Conservation (phyloP, 176 grass and related monocot genomes). For the Tillandsia leiboldiana region DNA sequence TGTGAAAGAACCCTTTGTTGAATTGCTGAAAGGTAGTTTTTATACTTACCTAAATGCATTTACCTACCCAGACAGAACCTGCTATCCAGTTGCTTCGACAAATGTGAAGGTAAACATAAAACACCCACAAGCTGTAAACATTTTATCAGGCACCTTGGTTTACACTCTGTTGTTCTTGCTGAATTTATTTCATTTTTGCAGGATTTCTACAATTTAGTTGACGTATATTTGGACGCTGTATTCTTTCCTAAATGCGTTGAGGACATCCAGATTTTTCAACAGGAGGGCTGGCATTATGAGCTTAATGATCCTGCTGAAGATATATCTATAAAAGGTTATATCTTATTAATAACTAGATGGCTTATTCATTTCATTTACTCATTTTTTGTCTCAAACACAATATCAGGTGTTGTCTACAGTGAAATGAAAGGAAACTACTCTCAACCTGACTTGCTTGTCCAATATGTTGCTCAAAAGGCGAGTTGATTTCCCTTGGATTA, state of each 20-base stretch:
- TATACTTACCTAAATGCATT: conserved; percentile 98
- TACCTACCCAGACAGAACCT: conserved; percentile 94
- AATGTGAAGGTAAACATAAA: conserved; percentile 58
- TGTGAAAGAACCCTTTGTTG: conserved; percentile 99
- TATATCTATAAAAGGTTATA: conserved; percentile 88
- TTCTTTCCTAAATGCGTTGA: conserved; percentile 93
- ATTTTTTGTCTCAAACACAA: too few relatives aligned
- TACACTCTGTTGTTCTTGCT: too few relatives aligned
- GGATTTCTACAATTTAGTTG: conserved; percentile 99
- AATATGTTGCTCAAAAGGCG: conserved; percentile 61
- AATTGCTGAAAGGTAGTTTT: conserved; percentile 87
- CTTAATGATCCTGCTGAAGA: conserved; percentile 81
- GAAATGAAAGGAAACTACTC: conserved; percentile 99
- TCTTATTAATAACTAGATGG: neutral
- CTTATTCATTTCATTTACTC: conserved; percentile 5
- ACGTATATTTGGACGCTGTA: conserved; percentile 95
- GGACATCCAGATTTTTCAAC: conserved; percentile 96
- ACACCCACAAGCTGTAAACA: conserved; percentile 11
- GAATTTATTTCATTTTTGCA: conserved; percentile 31
- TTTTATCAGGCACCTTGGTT: neutral
- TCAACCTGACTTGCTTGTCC: conserved; percentile 91
- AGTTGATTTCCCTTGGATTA: conserved; percentile 12
- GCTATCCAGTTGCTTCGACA: conserved; percentile 97
- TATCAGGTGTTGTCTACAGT: conserved; percentile 90
- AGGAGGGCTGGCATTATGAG: conserved; percentile 99